These are phyloP conservation scores for Lyophyllum decastes DNA, from an alignment of 768 basidiomycete genomes.

Conservation along the genomic window DNA sequence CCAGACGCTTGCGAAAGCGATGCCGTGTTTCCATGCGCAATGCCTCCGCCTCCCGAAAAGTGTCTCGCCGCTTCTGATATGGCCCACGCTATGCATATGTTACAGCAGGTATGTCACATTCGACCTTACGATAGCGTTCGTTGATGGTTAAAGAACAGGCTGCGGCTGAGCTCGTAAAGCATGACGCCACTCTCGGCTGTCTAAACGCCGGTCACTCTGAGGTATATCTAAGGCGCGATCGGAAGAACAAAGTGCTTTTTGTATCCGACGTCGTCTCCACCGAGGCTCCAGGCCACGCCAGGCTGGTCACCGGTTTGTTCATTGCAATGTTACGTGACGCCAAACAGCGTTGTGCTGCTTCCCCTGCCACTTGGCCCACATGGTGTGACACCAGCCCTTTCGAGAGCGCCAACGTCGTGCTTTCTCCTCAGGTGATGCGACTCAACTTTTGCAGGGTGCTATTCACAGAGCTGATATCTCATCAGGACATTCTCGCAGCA, in stretches of 20 bases:
- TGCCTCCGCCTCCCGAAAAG: not conserved
- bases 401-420: not conserved
- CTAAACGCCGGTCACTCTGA: not conserved
- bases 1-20: not conserved
- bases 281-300: not conserved
- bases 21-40: not conserved
- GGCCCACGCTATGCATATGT: not conserved
- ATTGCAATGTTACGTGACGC: not conserved
- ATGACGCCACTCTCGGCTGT: not conserved
- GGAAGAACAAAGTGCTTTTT: not conserved
- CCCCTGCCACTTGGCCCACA: not conserved
- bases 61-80: not conserved
- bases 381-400: not conserved
- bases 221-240: not conserved
- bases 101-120: not conserved
- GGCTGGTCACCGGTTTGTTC: not conserved
- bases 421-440: not conserved
- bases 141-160: not conserved
- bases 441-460: not conserved
- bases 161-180: not conserved
- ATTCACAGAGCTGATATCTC: not conserved
- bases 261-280: not conserved
- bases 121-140: not conserved
- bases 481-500: not conserved
- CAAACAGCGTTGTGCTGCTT: not conserved